Base-by-base conservation (phyloP, 2,329 filamentous ascomycete species). In the Neofusicoccum sp. region DNA sequence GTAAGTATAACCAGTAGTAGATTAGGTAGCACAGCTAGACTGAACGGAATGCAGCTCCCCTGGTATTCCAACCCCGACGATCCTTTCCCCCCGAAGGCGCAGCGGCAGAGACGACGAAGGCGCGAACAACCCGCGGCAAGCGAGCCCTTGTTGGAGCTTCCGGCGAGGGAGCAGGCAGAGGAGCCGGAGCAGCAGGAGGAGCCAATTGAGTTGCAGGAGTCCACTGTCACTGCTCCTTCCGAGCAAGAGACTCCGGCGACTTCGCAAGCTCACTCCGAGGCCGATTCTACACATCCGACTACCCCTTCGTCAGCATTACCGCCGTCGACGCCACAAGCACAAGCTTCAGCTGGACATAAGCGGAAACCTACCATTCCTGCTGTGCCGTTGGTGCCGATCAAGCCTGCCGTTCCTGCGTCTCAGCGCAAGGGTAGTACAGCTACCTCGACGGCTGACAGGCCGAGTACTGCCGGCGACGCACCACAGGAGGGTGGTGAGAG, bases 21-120 rank as follows among this genome's bases (percentile, higher is more conserved):
- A 37, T 14, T 7, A 16, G 7, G 1, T 3, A 28, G 14, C 14
- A 28, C 8, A 43, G 8, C 11, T n/a, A 6, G 14, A 16, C 54
- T 58, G 54, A 58, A 28, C 54, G 8, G 39, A 12, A 58, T 58
- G 22, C 66, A 84, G 81, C 75, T 88, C 22, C 86, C 86, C 9
- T 88, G 86, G 86, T 79, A 85, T 37, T 88, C 85, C 11, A 80
- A 83, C 33, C 80, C 83, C 14, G 81, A 83, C 22, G 75, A 75
- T 36, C 75, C 80, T 2, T 88, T 88, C 69, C 85, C 86, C 3
- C 73, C 81, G 14, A 79, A 81, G 70, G 78, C 79, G 54, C 78
- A 80, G 12, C 76, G 78, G 59, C 69, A 72, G 43, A 78, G 79
- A 68, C 79, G 81, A 67, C 79, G 83, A 58, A 72, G 76, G 66